Evolutionary conservation across 2,329 filamentous ascomycete genomes (phyloP).

Genomic region (Ascochyta fabae): DNA sequence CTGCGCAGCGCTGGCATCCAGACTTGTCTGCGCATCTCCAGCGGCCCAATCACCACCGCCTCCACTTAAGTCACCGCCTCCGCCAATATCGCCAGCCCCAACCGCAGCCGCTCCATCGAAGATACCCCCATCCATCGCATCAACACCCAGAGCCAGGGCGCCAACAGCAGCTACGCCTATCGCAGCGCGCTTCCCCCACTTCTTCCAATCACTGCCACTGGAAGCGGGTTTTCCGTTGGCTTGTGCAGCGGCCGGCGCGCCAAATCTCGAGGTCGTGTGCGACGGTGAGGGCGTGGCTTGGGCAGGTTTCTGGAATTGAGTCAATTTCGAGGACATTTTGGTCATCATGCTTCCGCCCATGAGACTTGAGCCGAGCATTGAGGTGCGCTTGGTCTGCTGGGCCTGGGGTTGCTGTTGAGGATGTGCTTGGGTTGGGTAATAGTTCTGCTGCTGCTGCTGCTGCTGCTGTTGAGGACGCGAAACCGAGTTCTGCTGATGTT

Average conservation of each 20-base stretch:
- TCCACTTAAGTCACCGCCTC: not conserved
- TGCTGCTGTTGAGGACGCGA: not conserved
- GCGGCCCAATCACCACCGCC: not conserved
- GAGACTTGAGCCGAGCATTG: not conserved
- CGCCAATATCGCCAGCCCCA: not conserved
- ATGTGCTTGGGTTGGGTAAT: not conserved
- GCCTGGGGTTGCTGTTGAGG: not conserved
- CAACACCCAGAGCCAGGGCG: conserved; percentile 14
- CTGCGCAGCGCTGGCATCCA: conserved; percentile 10
- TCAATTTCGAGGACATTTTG: conserved; percentile 14
- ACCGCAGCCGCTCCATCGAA: not conserved
- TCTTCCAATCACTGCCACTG: conserved; percentile 11
- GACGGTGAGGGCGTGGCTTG: not conserved
- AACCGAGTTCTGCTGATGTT: not conserved
- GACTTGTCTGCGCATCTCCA: not conserved
- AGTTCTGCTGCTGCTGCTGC: not conserved
- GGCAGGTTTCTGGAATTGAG: not conserved
- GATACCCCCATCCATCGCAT: conserved; percentile 7
- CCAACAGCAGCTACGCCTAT: conserved; percentile 17
- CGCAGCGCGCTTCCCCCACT: conserved; percentile 16
- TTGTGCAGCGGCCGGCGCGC: not conserved
- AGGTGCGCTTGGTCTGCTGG: not conserved
- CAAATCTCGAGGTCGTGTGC: not conserved
- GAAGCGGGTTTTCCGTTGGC: not conserved
- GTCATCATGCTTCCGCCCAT: conserved; percentile 3